These are phyloP conservation scores for Ilyonectria sp. DNA, from an alignment of 2,329 filamentous ascomycete genomes.

Conservation along the genomic window DNA sequence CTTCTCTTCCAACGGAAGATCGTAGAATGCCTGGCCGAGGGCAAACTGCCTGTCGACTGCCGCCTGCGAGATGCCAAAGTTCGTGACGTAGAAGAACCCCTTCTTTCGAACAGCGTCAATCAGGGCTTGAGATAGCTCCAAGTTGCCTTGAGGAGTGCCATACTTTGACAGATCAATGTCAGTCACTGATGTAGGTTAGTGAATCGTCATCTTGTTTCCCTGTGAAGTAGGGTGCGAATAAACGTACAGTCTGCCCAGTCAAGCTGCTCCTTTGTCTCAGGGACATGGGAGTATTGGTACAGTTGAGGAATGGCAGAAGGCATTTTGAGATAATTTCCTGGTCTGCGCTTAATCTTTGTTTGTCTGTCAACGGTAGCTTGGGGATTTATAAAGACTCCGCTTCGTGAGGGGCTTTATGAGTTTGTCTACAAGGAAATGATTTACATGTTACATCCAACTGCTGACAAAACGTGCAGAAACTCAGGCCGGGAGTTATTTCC, in stretches of 20 bases:
- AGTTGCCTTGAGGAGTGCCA: constrained; percentile 51
- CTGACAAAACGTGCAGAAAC: background rate
- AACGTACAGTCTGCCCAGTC: constrained; percentile 56
- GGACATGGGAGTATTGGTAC: constrained; percentile 54
- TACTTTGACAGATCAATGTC: constrained; percentile 54
- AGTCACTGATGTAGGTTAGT: constrained; percentile 43
- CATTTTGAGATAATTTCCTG: constrained; percentile 42
- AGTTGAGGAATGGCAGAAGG: constrained; percentile 51
- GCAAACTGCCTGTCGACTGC: constrained; percentile 73
- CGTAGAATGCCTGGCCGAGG: constrained; percentile 68
- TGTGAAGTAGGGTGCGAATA: no score
- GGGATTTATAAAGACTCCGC: background rate
- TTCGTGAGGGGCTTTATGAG: background rate
- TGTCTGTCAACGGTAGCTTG: background rate
- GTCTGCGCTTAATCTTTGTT: background rate
- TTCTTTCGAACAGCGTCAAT: constrained; percentile 55
- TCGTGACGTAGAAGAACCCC: constrained; percentile 60
- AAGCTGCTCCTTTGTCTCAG: constrained; percentile 54
- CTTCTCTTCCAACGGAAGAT: constrained; percentile 71
- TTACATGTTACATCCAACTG: background rate
- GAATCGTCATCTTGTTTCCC: background rate
- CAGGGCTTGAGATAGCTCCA: constrained; percentile 46
- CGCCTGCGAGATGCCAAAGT: constrained; percentile 72
- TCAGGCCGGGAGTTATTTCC: background rate
- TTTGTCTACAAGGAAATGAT: background rate